Evolutionary conservation across 1,284 basidiomycete species (phyloP).

Genomic region (Rhodotorula sp.): DNA sequence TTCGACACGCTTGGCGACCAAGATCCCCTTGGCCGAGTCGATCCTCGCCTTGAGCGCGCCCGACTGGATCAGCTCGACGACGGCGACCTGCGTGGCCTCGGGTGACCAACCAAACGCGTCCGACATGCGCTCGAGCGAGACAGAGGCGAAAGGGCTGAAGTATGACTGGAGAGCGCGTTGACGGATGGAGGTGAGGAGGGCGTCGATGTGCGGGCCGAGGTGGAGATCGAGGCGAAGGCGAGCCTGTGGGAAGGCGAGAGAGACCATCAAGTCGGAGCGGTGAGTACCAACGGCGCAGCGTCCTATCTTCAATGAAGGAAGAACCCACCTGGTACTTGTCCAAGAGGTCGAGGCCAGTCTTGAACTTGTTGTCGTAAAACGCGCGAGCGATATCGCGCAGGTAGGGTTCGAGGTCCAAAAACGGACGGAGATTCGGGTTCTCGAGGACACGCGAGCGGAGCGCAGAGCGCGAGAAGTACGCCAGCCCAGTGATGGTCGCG

Average conservation of each 20-base stretch:
- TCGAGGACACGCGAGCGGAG: conserved; percentile 67
- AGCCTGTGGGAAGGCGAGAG: conserved; percentile 52
- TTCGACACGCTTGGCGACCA: conserved; percentile 30
- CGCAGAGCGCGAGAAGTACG: conserved; percentile 65
- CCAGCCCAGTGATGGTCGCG: conserved; percentile 72
- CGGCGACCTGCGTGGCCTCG: conserved; percentile 64
- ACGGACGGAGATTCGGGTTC: conserved; percentile 66
- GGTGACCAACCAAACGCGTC: conserved; percentile 75
- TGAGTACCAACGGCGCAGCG: no score
- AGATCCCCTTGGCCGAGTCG: conserved; percentile 73
- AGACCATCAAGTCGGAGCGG: neutral
- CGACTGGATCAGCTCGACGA: conserved; percentile 68
- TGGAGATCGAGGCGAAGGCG: conserved; percentile 74
- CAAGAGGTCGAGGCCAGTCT: conserved; percentile 69
- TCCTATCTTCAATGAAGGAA: no score
- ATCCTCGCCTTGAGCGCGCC: conserved; percentile 73
- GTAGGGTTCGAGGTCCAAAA: conserved; percentile 81
- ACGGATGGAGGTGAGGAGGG: conserved; percentile 62
- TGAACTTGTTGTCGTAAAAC: conserved; percentile 79
- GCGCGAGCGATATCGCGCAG: conserved; percentile 75
- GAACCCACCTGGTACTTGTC: conserved; percentile 65
- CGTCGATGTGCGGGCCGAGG: conserved; percentile 63
- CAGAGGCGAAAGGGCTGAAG: conserved; percentile 77
- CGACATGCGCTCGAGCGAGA: conserved; percentile 74
- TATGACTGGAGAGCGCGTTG: conserved; percentile 75